phyloP scores from a whole-genome alignment of 2,329 filamentous ascomycete species.

The Aspergillus arachidicola region DNA sequence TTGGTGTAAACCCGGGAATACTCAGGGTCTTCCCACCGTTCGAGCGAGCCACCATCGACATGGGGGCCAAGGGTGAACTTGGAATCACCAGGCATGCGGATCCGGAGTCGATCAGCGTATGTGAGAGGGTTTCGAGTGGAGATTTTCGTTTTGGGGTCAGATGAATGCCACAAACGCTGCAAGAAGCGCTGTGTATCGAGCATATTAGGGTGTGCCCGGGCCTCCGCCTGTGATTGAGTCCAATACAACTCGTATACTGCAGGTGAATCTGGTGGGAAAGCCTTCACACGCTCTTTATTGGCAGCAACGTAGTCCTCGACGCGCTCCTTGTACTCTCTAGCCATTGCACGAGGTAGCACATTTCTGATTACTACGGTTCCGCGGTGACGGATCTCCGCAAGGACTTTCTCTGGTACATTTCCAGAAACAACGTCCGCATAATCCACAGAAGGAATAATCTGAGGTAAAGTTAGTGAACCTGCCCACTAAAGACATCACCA shows the following conservation, averaged over 20 bases:
- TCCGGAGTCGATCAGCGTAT: constrained; percentile 73
- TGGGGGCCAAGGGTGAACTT: constrained; percentile 74
- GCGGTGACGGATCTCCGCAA: constrained; percentile 58
- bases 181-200: constrained; percentile 64
- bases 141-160: constrained; percentile 49
- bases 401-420: constrained; percentile 34
- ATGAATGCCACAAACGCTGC: constrained; percentile 66
- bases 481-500: too few species aligned
- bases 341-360: constrained; percentile 65
- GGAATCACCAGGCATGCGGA: constrained; percentile 70
- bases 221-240: constrained; percentile 68
- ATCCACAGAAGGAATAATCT: constrained; percentile 48
- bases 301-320: constrained; percentile 65
- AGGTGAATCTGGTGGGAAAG: constrained; percentile 67
- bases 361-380: constrained; percentile 67
- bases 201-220: constrained; percentile 67
- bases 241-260: constrained; percentile 78
- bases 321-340: constrained; percentile 65
- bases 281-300: constrained; percentile 58
- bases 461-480: constrained; percentile 9
- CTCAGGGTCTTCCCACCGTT: constrained; percentile 72
- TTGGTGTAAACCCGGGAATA: constrained; percentile 74
- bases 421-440: constrained; percentile 44
- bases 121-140: constrained; percentile 62
- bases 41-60: constrained; percentile 72